Evolutionary conservation across 768 basidiomycete genomes (phyloP).

Genomic region (Phaeolepiota aurea): DNA sequence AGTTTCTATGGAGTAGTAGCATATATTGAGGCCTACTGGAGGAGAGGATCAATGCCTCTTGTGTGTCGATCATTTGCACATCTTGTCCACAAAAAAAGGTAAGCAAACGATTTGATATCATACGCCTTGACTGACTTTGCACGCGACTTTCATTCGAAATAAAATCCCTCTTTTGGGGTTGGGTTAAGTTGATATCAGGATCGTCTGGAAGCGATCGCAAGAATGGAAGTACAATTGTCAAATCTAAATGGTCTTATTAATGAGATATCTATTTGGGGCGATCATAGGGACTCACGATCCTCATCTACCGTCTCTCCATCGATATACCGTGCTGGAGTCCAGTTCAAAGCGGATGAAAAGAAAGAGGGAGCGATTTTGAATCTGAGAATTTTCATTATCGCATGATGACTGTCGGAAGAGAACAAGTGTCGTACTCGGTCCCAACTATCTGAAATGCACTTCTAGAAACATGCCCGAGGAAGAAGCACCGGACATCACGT

Average conservation of each 20-base stretch:
- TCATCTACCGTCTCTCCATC: slow-evolving; percentile 22
- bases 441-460: slow-evolving; percentile 46
- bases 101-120: too few species aligned
- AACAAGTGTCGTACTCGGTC: slow-evolving; percentile 21
- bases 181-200: too few species aligned
- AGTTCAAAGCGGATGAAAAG: slow-evolving; percentile 40
- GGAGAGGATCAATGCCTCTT: background rate
- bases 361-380: slow-evolving; percentile 44
- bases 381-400: slow-evolving; percentile 10
- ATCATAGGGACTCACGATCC: slow-evolving; percentile 32
- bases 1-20: background rate
- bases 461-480: slow-evolving; percentile 38
- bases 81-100: background rate
- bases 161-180: too few species aligned
- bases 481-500: slow-evolving; percentile 39
- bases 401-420: background rate
- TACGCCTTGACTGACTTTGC: background rate
- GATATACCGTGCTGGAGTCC: slow-evolving; percentile 49
- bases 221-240: slow-evolving; percentile 42
- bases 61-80: background rate
- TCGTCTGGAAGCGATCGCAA: slow-evolving; percentile 28
- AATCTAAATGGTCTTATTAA: slow-evolving; percentile 22
- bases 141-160: background rate
- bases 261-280: background rate
- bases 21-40: slow-evolving; percentile 14